Evolutionary conservation across 768 basidiomycete species (phyloP), one percentile per base, ranked within the genome.

Genomic region (Suillus weaverae): DNA sequence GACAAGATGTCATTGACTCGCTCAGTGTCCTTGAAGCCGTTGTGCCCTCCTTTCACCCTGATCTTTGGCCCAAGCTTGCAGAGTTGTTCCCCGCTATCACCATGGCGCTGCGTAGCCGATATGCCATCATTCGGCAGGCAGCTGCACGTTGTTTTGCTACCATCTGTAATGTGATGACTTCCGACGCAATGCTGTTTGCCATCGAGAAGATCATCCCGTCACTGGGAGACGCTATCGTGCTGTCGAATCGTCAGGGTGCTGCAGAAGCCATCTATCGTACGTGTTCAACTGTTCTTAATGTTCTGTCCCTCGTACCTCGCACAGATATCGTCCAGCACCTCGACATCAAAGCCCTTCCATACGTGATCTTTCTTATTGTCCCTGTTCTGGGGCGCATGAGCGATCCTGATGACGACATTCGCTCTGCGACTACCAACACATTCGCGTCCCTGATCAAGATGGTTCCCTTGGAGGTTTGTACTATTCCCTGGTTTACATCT

Each of bases 371-470:
- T 79, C 82, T 99, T 78, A 88, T 99, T 38, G 96, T 99, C 0
- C 97, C 97, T 0, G 87, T 99, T 6, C 87, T 99, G 9, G 97
- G 97, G 9, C 85, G 97, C 41, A 99, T 99, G 97, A 98, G 95
- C 70, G 97, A 99, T 75, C 73, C 87, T 5, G 89, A 98, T 71
- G 94, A 95, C 66, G 91, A 93, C 65, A 91, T 97, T 48, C 90
- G 97, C 33, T 87, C 97, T 35, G 88, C 94, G 2, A 90, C 97
- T 4, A 99, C 97, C n/a, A 95, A 95, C 72, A 96, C 95, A 0
- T 99, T 99, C 72, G 97, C 97, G 0, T 92, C 94, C 0, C 80
- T 99, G 20, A 94, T 99, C 67, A 98, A 99, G 81, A 97, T 99
- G 91, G 94, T 99, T 14, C 97, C 97, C 6, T 83, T 99, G 0